Base-by-base conservation (phyloP, 2,329 filamentous ascomycete genomes). In the Dryadomyces quercivorus region DNA sequence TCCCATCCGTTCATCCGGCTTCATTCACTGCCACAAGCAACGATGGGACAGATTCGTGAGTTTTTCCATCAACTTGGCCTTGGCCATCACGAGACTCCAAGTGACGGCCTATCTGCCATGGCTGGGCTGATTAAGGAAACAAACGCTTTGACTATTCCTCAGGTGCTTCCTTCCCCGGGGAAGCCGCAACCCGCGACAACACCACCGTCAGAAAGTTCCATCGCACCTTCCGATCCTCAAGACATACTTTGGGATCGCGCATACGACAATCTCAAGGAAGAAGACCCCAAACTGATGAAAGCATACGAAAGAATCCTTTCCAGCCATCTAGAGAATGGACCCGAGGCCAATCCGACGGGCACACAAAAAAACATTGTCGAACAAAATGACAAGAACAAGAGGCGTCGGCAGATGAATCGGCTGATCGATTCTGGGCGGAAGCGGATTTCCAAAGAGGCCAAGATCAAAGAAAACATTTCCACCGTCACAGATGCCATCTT, bases 341-440 rank as follows among this genome's bases (percentile, higher is more conserved):
- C 26, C 4, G 31, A 12, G 5, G 4, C 46, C 15, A 34, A 31
- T 22, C 49, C 18, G 26, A 31, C 34, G 36, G 50, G 44, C 13
- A 6, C 54, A 46, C 36, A 50, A 5, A 18, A 22, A 48, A 44
- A 34, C 22, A n/a, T 43, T 40, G 10, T 43, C 50, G 49, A 53
- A 20, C 49, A 50, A 56, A 44, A 26, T 26, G 54, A 59, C 54
- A 53, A 54, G 48, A 48, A 40, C 26, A 18, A 50, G 47, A 34
- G 47, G 18, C 47, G n/a, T 13, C 16, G 6, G 5, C 61, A 69
- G 47, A 69, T 70, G 64, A 51, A 61, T 18, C 55, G 59, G 47
- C 52, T 71, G 12, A 60, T 69, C 10, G 9, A 61, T 20, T 50
- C 42, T 5, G 67, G 67, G 10, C 59, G 64, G 26, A 54, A 63